Percentiles rank a stretch among this genome's conserved stretches.
phyloP scores from a whole-genome alignment of 2,329 filamentous ascomycete genomes.

The Aspergillus caelatus region DNA sequence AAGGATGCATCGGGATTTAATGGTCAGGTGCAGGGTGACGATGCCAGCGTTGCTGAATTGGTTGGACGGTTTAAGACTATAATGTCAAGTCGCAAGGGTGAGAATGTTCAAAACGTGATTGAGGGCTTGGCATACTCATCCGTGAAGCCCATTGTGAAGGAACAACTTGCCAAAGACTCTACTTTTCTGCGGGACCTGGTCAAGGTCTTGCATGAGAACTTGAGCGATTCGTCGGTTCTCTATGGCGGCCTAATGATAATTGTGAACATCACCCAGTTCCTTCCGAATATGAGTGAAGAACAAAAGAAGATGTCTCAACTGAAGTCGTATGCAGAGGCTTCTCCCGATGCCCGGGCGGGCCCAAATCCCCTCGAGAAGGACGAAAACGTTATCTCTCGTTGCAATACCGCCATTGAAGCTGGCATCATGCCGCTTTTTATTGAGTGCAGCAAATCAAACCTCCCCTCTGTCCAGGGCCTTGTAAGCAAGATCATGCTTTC shows the following conservation, averaged over 20 bases:
- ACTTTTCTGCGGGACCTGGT: slow-evolving; percentile 72
- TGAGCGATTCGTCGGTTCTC: slow-evolving; percentile 69
- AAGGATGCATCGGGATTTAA: slow-evolving; percentile 33
- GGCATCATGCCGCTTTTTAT: slow-evolving; percentile 78
- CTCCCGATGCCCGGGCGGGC: slow-evolving; percentile 65
- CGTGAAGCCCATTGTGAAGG: slow-evolving; percentile 81
- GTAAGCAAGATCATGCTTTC: slow-evolving; percentile 77
- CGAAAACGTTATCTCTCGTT: slow-evolving; percentile 73
- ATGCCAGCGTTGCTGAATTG: slow-evolving; percentile 55
- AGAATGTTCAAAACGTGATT: slow-evolving; percentile 72
- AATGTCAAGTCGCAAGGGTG: slow-evolving; percentile 44
- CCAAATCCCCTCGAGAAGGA: slow-evolving; percentile 74
- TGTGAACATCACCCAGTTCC: slow-evolving; percentile 80
- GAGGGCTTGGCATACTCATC: slow-evolving; percentile 94
- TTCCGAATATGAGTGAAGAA: slow-evolving; percentile 78
- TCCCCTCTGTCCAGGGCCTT: slow-evolving; percentile 71
- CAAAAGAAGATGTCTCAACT: slow-evolving; percentile 89
- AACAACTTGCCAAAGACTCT: slow-evolving; percentile 71
- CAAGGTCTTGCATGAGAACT: slow-evolving; percentile 46
- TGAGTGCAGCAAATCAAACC: slow-evolving; percentile 68
- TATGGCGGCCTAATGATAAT: slow-evolving; percentile 88
- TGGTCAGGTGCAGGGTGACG: slow-evolving; percentile 38
- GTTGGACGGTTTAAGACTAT: slow-evolving; percentile 57
- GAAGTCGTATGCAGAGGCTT: slow-evolving; percentile 89
- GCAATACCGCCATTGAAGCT: slow-evolving; percentile 75